Evolutionary conservation across 2,329 filamentous ascomycete genomes (phyloP).

Genomic region (Stagonosporopsis rhizophila): DNA sequence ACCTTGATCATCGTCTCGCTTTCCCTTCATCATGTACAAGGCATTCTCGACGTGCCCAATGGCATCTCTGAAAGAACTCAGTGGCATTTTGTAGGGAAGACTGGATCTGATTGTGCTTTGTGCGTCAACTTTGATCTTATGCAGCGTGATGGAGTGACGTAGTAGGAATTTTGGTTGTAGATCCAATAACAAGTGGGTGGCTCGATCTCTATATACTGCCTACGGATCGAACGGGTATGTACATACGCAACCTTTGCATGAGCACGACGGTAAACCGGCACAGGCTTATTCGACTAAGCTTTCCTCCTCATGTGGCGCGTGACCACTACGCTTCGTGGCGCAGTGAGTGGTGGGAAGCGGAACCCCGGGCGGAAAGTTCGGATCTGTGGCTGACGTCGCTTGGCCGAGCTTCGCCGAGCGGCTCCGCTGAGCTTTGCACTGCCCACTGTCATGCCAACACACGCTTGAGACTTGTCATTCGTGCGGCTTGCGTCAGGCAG

Average conservation of each 20-base stretch:
- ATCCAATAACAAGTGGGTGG: background rate
- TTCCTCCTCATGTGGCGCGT: conserved; percentile 6
- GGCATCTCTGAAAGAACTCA: conserved; percentile 16
- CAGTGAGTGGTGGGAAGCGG: conserved; percentile 17
- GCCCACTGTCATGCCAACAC: background rate
- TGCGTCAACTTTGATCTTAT: background rate
- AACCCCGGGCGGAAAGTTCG: conserved; percentile 15
- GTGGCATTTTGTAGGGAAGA: background rate
- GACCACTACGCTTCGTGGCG: conserved; percentile 11
- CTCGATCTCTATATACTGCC: conserved; percentile 6
- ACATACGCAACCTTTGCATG: conserved; percentile 9
- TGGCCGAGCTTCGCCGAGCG: conserved; percentile 9
- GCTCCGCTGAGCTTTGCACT: conserved; percentile 6
- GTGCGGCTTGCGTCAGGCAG: conserved; percentile 5
- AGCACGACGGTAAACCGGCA: conserved; percentile 7
- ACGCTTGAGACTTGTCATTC: conserved; percentile 6
- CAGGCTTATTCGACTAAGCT: conserved; percentile 15
- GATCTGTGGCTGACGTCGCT: conserved; percentile 7
- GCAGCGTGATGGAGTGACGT: background rate
- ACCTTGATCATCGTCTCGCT: background rate
- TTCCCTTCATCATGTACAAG: conserved; percentile 17
- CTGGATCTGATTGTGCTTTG: background rate
- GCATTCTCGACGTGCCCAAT: conserved; percentile 20
- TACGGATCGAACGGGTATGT: conserved; percentile 8
- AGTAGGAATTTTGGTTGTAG: background rate